A percentile compares a stretch with the other conserved stretches of the same genome.
These are phyloP conservation scores for Parachaetomium inaequale DNA, from an alignment of 495 filamentous ascomycete genomes.

Conservation along the genomic window DNA sequence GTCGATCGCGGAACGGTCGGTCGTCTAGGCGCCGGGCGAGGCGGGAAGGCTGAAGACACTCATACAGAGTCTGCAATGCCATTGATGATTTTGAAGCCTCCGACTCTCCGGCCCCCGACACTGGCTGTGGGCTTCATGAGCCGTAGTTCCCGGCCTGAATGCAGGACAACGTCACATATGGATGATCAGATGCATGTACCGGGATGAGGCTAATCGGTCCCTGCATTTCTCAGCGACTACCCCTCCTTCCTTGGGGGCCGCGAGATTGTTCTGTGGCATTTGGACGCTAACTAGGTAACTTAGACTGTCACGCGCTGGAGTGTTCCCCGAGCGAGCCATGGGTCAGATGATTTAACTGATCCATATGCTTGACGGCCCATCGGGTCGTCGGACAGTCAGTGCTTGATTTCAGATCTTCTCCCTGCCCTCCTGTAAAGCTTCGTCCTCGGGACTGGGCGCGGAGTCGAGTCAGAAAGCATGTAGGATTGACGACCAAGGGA, in stretches of 20 bases:
- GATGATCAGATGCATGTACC: neutral
- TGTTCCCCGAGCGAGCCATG: neutral
- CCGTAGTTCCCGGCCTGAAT: neutral
- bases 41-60: neutral
- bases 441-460: neutral
- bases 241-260: neutral
- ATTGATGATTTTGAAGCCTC: neutral
- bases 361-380: neutral
- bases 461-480: neutral
- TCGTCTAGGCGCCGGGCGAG: neutral
- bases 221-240: neutral
- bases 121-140: neutral
- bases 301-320: neutral
- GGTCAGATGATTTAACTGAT: neutral
- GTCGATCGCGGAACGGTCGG: neutral
- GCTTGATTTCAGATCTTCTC: neutral
- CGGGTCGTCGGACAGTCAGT: neutral
- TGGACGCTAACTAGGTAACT: too few relatives aligned
- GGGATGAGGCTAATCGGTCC: slow-evolving; percentile 4
- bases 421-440: neutral
- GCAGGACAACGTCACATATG: neutral
- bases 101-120: neutral
- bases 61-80: neutral
- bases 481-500: neutral
- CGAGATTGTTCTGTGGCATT: neutral